These are phyloP conservation scores for Aspergillus pseudoterreus DNA, from an alignment of 2,329 filamentous ascomycete species.

Conservation along the genomic window DNA sequence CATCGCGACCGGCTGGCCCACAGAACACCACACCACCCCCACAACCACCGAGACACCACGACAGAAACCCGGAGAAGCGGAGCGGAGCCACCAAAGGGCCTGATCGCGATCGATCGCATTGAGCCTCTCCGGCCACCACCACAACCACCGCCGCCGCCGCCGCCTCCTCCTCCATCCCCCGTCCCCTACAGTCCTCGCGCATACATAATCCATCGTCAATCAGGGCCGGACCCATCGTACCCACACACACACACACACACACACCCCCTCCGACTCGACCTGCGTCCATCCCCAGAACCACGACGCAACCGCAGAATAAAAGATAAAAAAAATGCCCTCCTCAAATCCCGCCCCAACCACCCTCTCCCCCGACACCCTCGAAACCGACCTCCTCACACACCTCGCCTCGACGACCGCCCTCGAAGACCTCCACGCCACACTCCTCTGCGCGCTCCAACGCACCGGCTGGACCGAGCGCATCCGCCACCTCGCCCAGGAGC, in stretches of 20 bases:
- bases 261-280: no score
- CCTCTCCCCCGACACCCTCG: constrained; percentile 38
- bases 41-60: no score
- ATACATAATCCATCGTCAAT: no score
- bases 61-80: not conserved
- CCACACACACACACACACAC: no score
- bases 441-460: constrained; percentile 54
- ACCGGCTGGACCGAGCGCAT: constrained; percentile 58
- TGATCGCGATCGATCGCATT: not conserved
- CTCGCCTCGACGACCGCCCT: constrained; percentile 50
- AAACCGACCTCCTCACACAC: constrained; percentile 39
- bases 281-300: no score
- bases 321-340: constrained; percentile 9
- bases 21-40: no score
- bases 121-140: not conserved
- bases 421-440: constrained; percentile 52
- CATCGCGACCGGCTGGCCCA: no score
- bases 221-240: no score
- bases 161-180: not conserved
- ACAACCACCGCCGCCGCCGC: not conserved
- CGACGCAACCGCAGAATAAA: not conserved
- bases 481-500: constrained; percentile 51
- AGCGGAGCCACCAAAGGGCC: not conserved
- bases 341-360: constrained; percentile 18
- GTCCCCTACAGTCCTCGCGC: no score